Conservation (phyloP, 306 rosid species). For the Dalbergia oliveri region DNA sequence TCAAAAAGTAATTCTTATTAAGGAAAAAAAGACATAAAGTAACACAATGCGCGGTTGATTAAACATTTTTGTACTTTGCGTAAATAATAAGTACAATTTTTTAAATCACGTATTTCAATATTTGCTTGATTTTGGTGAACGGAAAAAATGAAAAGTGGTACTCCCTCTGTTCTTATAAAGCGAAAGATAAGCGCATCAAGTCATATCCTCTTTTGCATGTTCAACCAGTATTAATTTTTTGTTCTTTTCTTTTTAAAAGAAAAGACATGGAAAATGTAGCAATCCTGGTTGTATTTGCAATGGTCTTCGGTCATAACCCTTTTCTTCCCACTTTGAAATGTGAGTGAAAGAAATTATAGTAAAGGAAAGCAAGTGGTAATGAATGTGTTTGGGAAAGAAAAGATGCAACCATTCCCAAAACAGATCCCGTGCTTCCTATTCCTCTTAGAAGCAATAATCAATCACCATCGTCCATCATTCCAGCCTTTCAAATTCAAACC, state of each 20-base stretch:
- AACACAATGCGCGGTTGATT: background rate
- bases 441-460: conserved; percentile 54
- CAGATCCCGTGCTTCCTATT: conserved; percentile 53
- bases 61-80: background rate
- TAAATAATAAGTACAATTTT: background rate
- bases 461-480: conserved; percentile 13
- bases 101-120: background rate
- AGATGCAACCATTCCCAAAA: conserved; percentile 62
- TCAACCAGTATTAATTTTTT: background rate
- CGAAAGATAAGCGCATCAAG: background rate
- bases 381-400: conserved; percentile 41
- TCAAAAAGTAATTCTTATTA: background rate
- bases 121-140: background rate
- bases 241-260: background rate
- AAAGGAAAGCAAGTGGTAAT: conserved; percentile 43
- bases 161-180: background rate
- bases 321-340: conserved; percentile 22
- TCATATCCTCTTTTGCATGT: background rate
- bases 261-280: conserved; percentile 27
- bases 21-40: background rate
- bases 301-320: conserved; percentile 25
- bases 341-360: background rate
- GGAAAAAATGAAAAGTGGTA: background rate
- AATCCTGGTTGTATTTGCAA: conserved; percentile 21
- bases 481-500: conserved; percentile 63